phyloP scores from a whole-genome alignment of 257 asterid species.

The Solanum ossicruentum region DNA sequence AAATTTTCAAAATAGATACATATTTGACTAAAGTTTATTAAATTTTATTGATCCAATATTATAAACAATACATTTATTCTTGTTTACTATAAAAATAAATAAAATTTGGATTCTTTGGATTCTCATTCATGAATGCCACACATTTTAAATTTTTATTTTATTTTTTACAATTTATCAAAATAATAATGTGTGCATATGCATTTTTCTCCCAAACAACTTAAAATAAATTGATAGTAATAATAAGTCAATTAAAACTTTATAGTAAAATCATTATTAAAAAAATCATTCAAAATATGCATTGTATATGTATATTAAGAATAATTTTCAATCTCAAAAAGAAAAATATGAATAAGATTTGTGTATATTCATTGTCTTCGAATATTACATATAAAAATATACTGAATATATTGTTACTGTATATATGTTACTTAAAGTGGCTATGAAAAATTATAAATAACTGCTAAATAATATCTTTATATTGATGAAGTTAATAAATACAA shows the following conservation, averaged over 20 bases:
- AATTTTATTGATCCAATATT: background rate
- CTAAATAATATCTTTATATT: background rate
- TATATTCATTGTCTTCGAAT: background rate
- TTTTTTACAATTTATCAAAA: background rate
- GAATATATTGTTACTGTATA: rapidly evolving
- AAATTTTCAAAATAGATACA: background rate
- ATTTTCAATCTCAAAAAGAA: background rate
- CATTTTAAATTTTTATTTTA: background rate
- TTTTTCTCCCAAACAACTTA: background rate
- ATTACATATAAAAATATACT: rapidly evolving
- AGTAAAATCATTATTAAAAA: background rate
- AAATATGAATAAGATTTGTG: rapidly evolving
- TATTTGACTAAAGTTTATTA: background rate
- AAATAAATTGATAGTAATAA: background rate
- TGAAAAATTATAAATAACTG: background rate
- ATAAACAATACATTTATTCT: background rate
- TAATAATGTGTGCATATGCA: background rate
- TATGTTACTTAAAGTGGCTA: background rate
- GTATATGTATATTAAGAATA: rapidly evolving
- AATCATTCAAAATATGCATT: background rate
- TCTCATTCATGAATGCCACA: background rate
- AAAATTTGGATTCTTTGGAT: background rate
- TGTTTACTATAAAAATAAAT: no score
- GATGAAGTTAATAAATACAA: background rate
- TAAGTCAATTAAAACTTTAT: background rate